phyloP scores from a whole-genome alignment of 805 yeast genomes.

The Wickerhamomyces alni region DNA sequence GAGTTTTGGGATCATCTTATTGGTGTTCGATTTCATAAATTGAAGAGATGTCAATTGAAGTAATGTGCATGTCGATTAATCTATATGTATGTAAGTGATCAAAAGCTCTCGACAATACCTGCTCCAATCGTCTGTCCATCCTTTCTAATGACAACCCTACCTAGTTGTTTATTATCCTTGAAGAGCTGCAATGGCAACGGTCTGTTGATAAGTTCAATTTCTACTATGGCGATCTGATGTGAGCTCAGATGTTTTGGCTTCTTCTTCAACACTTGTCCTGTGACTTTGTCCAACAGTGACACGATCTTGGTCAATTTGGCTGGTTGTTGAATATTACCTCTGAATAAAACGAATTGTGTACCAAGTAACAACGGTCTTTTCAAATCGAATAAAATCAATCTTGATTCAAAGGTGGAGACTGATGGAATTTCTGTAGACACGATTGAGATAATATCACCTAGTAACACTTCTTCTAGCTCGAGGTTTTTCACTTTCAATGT shows the following conservation, averaged over 20 bases:
- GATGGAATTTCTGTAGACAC: conserved; percentile 84
- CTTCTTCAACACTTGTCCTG: conserved; percentile 88
- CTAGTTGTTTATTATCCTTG: conserved; percentile 93
- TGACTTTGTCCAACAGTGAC: conserved; percentile 86
- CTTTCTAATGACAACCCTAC: conserved; percentile 98
- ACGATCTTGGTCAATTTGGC: conserved; percentile 77
- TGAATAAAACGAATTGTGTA: conserved; percentile 86
- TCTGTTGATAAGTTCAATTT: conserved; percentile 72
- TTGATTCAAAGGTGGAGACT: conserved; percentile 73
- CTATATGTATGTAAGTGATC: background rate
- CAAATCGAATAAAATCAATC: conserved; percentile 84
- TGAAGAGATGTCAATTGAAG: conserved; percentile 5
- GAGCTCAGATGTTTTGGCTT: conserved; percentile 91
- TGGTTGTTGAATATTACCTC: conserved; percentile 92
- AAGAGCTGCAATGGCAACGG: conserved; percentile 94
- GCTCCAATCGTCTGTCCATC: conserved; percentile 99
- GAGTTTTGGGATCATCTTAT: conserved; percentile 46
- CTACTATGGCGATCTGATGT: conserved; percentile 94
- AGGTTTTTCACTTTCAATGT: conserved; percentile 90
- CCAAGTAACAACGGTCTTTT: conserved; percentile 91
- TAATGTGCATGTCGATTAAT: too few species aligned
- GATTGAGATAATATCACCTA: conserved; percentile 93
- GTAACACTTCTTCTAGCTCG: conserved; percentile 82
- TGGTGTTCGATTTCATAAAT: conserved; percentile 47
- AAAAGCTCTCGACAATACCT: conserved; percentile 81